These are phyloP conservation scores for Russula olivacea DNA, from an alignment of 768 basidiomycete species.

Conservation along the genomic window DNA sequence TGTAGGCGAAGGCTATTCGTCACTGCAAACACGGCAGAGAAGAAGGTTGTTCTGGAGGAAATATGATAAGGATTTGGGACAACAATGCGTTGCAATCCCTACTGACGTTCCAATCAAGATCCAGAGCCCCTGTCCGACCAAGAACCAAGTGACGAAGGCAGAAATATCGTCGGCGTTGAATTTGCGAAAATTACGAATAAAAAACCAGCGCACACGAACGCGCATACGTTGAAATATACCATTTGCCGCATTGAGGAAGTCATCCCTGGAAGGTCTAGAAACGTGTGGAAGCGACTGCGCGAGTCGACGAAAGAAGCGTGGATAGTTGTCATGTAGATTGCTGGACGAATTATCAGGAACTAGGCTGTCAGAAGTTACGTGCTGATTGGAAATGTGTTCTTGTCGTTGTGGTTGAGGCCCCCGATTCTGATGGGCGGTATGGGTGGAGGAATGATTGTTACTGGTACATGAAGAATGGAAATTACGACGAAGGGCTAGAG, in stretches of 20 bases:
- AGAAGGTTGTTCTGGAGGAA: conserved; percentile 75
- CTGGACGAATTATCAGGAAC: conserved; percentile 23
- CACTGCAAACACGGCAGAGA: conserved; percentile 86
- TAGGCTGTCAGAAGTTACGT: not conserved
- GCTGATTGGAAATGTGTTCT: not conserved
- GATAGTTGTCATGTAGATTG: conserved; percentile 58
- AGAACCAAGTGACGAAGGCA: conserved; percentile 92
- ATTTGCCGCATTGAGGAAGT: conserved; percentile 78
- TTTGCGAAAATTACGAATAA: conserved; percentile 87
- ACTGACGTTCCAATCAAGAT: conserved; percentile 89
- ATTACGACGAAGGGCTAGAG: not conserved
- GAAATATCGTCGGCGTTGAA: conserved; percentile 97
- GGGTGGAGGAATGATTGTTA: not conserved
- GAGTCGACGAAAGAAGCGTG: conserved; percentile 74
- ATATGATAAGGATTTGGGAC: not conserved
- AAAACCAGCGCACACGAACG: conserved; percentile 97
- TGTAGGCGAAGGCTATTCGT: conserved; percentile 83
- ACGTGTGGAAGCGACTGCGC: conserved; percentile 71
- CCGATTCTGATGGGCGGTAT: not conserved
- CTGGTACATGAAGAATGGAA: conserved; percentile 4
- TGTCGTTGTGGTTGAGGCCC: not conserved
- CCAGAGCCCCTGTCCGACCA: conserved; percentile 95
- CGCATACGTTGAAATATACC: conserved; percentile 87
- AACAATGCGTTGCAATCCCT: not conserved
- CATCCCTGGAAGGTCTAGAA: conserved; percentile 79